phyloP scores from a whole-genome alignment of 2,329 filamentous ascomycete genomes.

The Xylaria sp. region DNA sequence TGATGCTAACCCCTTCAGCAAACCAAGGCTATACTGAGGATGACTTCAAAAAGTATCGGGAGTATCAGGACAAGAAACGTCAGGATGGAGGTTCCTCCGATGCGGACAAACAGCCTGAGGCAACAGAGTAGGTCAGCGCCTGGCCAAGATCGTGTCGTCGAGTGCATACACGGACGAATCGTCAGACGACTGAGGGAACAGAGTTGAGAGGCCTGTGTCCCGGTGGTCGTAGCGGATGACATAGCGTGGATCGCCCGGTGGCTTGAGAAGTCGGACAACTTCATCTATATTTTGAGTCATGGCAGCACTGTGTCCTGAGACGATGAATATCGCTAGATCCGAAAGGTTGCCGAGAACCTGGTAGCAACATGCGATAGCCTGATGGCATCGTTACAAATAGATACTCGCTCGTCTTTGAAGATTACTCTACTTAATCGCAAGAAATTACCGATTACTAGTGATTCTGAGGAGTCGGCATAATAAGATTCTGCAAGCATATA shows the following conservation, averaged over 20 bases:
- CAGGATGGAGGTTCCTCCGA: background rate
- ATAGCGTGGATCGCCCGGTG: constrained; percentile 20
- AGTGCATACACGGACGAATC: constrained; percentile 40
- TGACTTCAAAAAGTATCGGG: background rate
- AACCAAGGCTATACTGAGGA: background rate
- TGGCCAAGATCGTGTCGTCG: constrained; percentile 45
- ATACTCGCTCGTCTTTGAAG: constrained; percentile 33
- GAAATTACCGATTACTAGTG: background rate
- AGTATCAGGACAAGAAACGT: background rate
- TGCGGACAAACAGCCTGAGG: background rate
- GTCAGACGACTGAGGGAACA: constrained; percentile 39
- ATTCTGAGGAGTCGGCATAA: background rate
- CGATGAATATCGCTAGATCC: constrained; percentile 41
- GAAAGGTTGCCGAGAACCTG: constrained; percentile 43
- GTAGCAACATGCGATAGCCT: constrained; percentile 47
- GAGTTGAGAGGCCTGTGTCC: constrained; percentile 29
- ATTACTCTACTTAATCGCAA: background rate
- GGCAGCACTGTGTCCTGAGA: constrained; percentile 31
- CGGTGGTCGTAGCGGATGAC: constrained; percentile 30
- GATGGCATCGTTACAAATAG: constrained; percentile 44
- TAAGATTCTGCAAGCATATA: background rate
- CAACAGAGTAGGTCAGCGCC: background rate
- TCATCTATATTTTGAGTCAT: constrained; percentile 45
- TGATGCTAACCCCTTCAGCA: background rate
- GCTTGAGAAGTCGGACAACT: constrained; percentile 39